Evolutionary conservation across 164 flowering plant species (phyloP).

Genomic region (Saururus chinensis): DNA sequence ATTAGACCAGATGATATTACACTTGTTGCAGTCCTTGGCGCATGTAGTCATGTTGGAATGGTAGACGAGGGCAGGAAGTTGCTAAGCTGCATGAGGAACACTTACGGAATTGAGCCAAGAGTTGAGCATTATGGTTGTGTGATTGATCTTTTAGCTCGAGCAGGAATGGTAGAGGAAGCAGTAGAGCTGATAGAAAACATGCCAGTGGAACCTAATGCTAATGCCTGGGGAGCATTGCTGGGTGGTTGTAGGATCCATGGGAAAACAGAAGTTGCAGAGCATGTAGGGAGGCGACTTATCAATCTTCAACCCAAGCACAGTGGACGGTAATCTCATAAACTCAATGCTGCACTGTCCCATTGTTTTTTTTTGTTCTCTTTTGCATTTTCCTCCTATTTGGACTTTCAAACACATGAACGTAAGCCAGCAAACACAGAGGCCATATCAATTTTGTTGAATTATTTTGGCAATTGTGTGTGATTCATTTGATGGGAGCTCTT

Average conservation of each 20-base stretch:
- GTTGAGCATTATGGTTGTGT: slow-evolving; percentile 10
- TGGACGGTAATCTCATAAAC: slow-evolving; percentile 17
- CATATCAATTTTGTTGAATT: not conserved
- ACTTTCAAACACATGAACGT: not conserved
- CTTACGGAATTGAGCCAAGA: slow-evolving; percentile 4
- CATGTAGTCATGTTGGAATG: slow-evolving; percentile 13
- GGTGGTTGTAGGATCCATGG: slow-evolving; percentile 10
- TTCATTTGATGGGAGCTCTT: not conserved
- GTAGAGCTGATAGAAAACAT: slow-evolving; percentile 5
- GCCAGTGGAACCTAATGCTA: slow-evolving; percentile 11
- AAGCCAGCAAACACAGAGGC: not conserved
- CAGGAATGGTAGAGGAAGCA: slow-evolving; percentile 8
- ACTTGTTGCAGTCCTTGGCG: slow-evolving; percentile 9
- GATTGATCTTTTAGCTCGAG: slow-evolving; percentile 5
- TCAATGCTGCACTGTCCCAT: not conserved
- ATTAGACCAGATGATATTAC: slow-evolving; percentile 12
- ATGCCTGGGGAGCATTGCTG: slow-evolving; percentile 11
- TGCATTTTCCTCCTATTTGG: not conserved
- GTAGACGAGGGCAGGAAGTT: slow-evolving; percentile 9
- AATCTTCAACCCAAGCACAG: slow-evolving; percentile 26
- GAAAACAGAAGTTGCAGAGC: slow-evolving; percentile 13
- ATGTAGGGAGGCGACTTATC: slow-evolving; percentile 21
- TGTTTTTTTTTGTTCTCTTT: no score
- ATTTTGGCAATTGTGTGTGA: no score
- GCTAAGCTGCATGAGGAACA: slow-evolving; percentile 3